Percentiles rank a stretch among this genome's conserved stretches.
phyloP scores from a whole-genome alignment of 495 filamentous ascomycete genomes.

The Penicillium ucsense region DNA sequence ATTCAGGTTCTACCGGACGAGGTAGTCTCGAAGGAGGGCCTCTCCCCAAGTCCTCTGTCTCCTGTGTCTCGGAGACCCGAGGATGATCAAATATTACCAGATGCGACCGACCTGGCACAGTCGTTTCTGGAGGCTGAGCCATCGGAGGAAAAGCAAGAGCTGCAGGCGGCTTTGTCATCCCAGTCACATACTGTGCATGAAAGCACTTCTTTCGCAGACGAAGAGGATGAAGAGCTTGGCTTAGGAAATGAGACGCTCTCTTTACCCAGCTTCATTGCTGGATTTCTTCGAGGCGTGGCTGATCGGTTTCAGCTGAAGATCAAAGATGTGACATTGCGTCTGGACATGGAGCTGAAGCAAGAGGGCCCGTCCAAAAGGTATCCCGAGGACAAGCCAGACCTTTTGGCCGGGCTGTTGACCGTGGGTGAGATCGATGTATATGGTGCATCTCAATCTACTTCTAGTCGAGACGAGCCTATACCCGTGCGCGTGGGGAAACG shows the following conservation, averaged over 20 bases:
- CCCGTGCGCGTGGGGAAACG: slow-evolving; percentile 49
- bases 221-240: slow-evolving; percentile 53
- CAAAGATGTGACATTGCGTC: slow-evolving; percentile 53
- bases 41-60: slow-evolving; percentile 2
- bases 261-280: slow-evolving; percentile 72
- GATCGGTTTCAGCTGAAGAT: slow-evolving; percentile 70
- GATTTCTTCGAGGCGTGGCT: slow-evolving; percentile 70
- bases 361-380: slow-evolving; percentile 31
- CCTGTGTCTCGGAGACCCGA: slow-evolving; percentile 3
- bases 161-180: slow-evolving; percentile 66
- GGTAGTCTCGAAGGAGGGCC: slow-evolving; percentile 2
- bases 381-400: slow-evolving; percentile 33
- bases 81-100: slow-evolving; percentile 44
- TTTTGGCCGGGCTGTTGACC: slow-evolving; percentile 54
- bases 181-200: slow-evolving; percentile 41
- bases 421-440: slow-evolving; percentile 58
- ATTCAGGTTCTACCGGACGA: slow-evolving; percentile 34
- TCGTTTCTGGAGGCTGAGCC: slow-evolving; percentile 83
- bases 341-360: slow-evolving; percentile 46
- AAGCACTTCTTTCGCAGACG: slow-evolving; percentile 43
- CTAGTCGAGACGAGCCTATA: slow-evolving; percentile 16
- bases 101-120: slow-evolving; percentile 73
- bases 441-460: slow-evolving; percentile 42
- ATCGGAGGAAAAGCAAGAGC: slow-evolving; percentile 57
- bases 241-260: slow-evolving; percentile 65